Conservation (phyloP, 2,329 filamentous ascomycete species). For the Stemphylium lycopersici region DNA sequence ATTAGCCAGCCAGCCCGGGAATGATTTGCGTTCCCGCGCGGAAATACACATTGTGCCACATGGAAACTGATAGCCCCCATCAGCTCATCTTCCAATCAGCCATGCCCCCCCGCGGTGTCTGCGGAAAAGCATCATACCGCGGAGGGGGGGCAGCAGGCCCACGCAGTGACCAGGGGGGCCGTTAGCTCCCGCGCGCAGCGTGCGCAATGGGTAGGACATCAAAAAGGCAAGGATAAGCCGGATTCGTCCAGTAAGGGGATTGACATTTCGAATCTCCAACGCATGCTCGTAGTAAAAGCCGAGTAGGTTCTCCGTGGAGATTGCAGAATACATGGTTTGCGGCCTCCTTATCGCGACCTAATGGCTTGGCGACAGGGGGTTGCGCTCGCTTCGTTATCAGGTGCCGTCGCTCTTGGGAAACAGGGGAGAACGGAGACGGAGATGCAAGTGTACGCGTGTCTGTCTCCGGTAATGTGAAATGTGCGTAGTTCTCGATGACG, state of each 20-base stretch:
- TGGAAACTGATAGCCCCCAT: background rate
- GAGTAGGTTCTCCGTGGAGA: slow-evolving; percentile 44
- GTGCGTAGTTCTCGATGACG: no score
- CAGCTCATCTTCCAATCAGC: slow-evolving; percentile 10
- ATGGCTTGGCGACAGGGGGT: slow-evolving; percentile 16
- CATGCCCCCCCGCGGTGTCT: slow-evolving; percentile 23
- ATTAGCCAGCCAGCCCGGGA: background rate
- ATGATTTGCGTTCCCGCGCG: background rate
- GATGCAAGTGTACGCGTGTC: no score
- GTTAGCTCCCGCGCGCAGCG: no score
- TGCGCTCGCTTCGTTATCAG: slow-evolving; percentile 16
- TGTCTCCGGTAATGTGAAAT: slow-evolving; percentile 12
- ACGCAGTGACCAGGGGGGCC: no score
- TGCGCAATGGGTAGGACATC: background rate
- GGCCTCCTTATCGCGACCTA: slow-evolving; percentile 15
- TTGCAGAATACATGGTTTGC: background rate
- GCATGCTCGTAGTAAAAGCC: no score
- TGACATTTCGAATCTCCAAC: slow-evolving; percentile 27
- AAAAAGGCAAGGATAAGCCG: background rate
- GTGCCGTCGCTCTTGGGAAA: no score
- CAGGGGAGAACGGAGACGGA: slow-evolving; percentile 21
- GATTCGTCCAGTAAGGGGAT: slow-evolving; percentile 12
- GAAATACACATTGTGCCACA: background rate
- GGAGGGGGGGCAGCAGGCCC: background rate
- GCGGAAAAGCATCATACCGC: slow-evolving; percentile 24